Conservation (phyloP, 768 basidiomycete genomes). For the Tricholoma hemisulphureum region DNA sequence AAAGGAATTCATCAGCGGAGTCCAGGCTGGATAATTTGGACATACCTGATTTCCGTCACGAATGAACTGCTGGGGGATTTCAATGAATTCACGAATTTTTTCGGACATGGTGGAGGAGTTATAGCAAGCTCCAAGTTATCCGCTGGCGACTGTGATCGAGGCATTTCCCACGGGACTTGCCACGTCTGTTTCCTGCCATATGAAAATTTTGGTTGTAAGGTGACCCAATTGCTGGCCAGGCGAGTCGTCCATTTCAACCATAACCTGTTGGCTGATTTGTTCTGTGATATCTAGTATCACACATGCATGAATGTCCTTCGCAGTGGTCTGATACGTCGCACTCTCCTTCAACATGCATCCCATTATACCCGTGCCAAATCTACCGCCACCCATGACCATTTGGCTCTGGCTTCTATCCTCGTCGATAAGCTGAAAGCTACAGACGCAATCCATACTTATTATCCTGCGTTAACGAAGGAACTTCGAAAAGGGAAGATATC, state of each 20-base stretch:
- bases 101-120: constrained; percentile 70
- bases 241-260: constrained; percentile 2
- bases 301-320: constrained; percentile 67
- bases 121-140: constrained; percentile 22
- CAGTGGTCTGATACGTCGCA: constrained; percentile 36
- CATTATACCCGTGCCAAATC: constrained; percentile 15
- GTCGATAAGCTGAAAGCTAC: constrained; percentile 25
- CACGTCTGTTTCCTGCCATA: constrained; percentile 27
- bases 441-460: constrained; percentile 36
- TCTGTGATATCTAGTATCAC: constrained; percentile 16
- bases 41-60: constrained; percentile 90
- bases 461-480: constrained; percentile 25
- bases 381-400: constrained; percentile 7
- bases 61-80: constrained; percentile 88
- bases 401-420: constrained; percentile 12
- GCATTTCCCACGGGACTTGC: constrained; percentile 34
- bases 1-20: constrained; percentile 11
- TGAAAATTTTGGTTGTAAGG: constrained; percentile 15
- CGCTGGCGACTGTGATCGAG: constrained; percentile 30
- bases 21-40: constrained; percentile 3
- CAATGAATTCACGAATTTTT: constrained; percentile 84
- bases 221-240: constrained; percentile 4
- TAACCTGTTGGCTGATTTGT: neutral
- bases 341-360: constrained; percentile 15
- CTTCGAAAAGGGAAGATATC: constrained; percentile 14